Evolutionary conservation across 2,329 filamentous ascomycete species (phyloP), one percentile per base, ranked within the genome.

Genomic region (Fusarium xylarioides): DNA sequence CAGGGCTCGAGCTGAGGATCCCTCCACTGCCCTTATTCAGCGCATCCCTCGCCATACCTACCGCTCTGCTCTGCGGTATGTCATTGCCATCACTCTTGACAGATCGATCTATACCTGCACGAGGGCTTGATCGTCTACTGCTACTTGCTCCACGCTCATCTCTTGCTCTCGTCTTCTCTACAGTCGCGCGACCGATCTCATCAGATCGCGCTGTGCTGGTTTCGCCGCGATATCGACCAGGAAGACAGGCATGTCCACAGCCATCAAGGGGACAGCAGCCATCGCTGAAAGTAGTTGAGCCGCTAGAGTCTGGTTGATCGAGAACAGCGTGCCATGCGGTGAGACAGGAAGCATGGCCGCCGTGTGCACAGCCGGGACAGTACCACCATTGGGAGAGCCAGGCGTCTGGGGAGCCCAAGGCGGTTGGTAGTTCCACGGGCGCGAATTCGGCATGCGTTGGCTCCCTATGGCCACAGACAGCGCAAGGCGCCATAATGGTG

Each of bases 191-290:
- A 16, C 83, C 85, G 5, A 90, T 79, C 63, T 90, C 88, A n/a
- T 89, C 88, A 37, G 83, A 84, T 8, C 84, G 81, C 6, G 82
- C 82, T 0, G 83, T 84, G 32, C 78, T 81, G 3, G 78, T 83
- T 73, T 89, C 87, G 11, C 86, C 82, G 9, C 87, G 84, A 81
- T 89, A 90, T 40, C 82, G 82, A 0, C 89, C 88, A 0, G 89
- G 89, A 0, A 91, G 83, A 68, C 90, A 92, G 34, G 88, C 88
- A 74, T 92, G 90, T 7, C 89, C 87, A 76, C 90, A 92, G 0
- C 90, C 90, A 69, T 91, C 89, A n/a, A 90, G 80, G 4, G 90
- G 90, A 71, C 90, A 92, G 78, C 86, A 90, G 0, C 90, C 90
- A 53, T 86, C 88, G 37, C 86, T 86, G 71, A 79, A 83, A 28